These are phyloP conservation scores for Fusarium udum DNA, from an alignment of 2,329 filamentous ascomycete species.

Conservation along the genomic window DNA sequence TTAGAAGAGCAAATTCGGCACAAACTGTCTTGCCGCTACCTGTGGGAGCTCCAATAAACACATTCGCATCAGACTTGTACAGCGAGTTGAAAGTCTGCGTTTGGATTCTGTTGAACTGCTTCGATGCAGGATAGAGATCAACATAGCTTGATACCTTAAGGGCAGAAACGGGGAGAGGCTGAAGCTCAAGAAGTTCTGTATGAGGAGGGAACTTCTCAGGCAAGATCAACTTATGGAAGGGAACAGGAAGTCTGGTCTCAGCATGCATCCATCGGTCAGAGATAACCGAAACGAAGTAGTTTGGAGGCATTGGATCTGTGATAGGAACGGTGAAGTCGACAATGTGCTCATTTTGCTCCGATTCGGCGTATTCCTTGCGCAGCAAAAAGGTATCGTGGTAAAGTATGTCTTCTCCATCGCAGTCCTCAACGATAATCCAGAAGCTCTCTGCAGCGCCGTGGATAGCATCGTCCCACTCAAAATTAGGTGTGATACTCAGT, in stretches of 20 bases:
- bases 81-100: conserved; percentile 96
- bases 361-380: conserved; percentile 84
- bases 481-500: conserved; percentile 90
- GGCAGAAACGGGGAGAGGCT: conserved; percentile 87
- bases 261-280: conserved; percentile 99
- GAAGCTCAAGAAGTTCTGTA: conserved; percentile 89
- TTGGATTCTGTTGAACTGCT: conserved; percentile 95
- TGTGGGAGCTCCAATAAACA: conserved; percentile 90
- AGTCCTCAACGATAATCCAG: conserved; percentile 98
- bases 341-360: conserved; percentile 90
- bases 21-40: conserved; percentile 97
- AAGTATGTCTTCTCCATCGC: conserved; percentile 93
- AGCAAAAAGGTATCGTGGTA: conserved; percentile 95
- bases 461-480: conserved; percentile 91
- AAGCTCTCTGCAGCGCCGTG: conserved; percentile 92
- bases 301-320: conserved; percentile 96
- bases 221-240: conserved; percentile 93
- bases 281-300: conserved; percentile 95
- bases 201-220: conserved; percentile 96
- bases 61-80: conserved; percentile 90
- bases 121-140: conserved; percentile 82
- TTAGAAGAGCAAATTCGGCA: conserved; percentile 90
- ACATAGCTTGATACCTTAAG: conserved; percentile 87
- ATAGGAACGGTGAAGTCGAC: conserved; percentile 97
- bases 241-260: conserved; percentile 90